Percentiles rank a stretch among this genome's conserved stretches.
Conservation (phyloP, 1,139 yeast genomes). For the Dujonia santamariae region DNA sequence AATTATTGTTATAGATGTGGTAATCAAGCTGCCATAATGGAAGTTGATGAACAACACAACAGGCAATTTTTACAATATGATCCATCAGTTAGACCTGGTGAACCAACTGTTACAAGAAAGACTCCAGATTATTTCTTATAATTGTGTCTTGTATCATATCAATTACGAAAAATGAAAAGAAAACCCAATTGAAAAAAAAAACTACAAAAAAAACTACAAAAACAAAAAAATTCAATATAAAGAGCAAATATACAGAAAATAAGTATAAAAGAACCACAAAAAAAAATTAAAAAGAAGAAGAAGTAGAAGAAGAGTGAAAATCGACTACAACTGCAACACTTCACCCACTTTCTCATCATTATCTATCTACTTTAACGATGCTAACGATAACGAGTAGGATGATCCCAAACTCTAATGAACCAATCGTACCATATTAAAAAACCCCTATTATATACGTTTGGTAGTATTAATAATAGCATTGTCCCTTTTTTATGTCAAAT, state of each 20-base stretch:
- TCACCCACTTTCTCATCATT: not conserved
- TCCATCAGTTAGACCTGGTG: constrained; percentile 94
- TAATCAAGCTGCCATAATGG: constrained; percentile 98
- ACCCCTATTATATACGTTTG: too few species aligned
- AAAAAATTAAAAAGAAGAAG: not conserved
- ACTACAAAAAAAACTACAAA: not conserved
- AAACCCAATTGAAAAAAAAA: not conserved
- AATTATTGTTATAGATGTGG: constrained; percentile 98
- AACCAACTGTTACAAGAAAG: constrained; percentile 90
- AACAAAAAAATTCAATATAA: not conserved
- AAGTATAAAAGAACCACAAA: not conserved
- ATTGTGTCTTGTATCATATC: constrained; percentile 8
- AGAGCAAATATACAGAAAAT: not conserved
- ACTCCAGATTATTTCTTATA: constrained; percentile 92
- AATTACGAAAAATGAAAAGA: not conserved
- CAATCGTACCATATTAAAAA: too few species aligned
- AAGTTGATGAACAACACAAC: constrained; percentile 88
- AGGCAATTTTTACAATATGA: constrained; percentile 92
- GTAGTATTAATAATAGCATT: too few species aligned
- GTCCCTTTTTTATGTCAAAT: too few species aligned
- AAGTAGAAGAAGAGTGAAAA: not conserved
- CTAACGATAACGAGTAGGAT: too few species aligned
- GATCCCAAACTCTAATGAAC: too few species aligned
- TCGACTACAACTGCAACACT: not conserved
- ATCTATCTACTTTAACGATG: not conserved